Conservation (phyloP, 2,329 filamentous ascomycete genomes). For the Samsoniella hepiali region DNA sequence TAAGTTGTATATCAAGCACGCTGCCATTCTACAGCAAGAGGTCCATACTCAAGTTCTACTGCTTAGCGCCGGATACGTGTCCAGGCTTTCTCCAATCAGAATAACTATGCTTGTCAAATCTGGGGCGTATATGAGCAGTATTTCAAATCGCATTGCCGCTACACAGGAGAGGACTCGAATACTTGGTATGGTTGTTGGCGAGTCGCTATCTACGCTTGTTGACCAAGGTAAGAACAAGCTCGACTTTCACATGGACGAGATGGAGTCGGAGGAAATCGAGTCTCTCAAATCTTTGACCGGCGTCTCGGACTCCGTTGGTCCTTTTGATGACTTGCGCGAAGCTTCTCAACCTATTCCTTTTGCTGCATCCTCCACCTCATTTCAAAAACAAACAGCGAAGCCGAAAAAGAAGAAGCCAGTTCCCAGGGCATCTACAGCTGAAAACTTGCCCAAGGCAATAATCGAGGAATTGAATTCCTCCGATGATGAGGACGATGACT, state of each 20-base stretch:
- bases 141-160: conserved; percentile 81
- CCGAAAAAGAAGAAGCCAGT: conserved; percentile 30
- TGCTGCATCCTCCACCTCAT: background rate
- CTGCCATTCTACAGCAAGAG: conserved; percentile 84
- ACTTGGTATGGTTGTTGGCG: conserved; percentile 84
- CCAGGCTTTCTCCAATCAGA: conserved; percentile 62
- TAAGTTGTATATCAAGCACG: conserved; percentile 80
- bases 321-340: conserved; percentile 47
- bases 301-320: conserved; percentile 61
- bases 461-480: conserved; percentile 65
- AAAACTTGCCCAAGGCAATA: conserved; percentile 42
- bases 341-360: conserved; percentile 13
- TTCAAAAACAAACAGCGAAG: conserved; percentile 22
- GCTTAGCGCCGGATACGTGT: conserved; percentile 71
- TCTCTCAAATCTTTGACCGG: conserved; percentile 69
- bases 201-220: conserved; percentile 61
- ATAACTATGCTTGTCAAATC: conserved; percentile 69
- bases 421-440: conserved; percentile 28
- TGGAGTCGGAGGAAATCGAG: conserved; percentile 65
- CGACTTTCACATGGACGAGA: conserved; percentile 81
- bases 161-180: conserved; percentile 74
- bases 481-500: conserved; percentile 61
- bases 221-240: conserved; percentile 70
- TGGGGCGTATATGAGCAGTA: conserved; percentile 67
- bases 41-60: conserved; percentile 78